Base-by-base conservation (phyloP, 306 rosid genomes). In the Rosa lucieae region DNA sequence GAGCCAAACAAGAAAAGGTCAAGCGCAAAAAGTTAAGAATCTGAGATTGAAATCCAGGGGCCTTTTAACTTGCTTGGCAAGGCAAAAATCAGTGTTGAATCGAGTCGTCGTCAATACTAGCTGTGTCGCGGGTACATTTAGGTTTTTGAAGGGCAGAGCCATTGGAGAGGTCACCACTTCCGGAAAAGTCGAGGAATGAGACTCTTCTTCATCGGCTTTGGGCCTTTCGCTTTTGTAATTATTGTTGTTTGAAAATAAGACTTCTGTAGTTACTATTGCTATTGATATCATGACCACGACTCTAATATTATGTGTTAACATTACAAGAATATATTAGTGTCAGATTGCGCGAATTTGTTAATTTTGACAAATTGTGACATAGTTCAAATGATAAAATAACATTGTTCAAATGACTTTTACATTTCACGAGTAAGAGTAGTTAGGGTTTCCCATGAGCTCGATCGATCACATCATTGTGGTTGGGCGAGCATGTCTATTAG, bases 1-100 rank as follows among this genome's bases (percentile, higher is more conserved):
- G 61, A 75, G 86, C 85, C 88, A 86, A 82, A 72, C 40, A 26
- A 72, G 20, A 51, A 15, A 11, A 55, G 67, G 68, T 11, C 42
- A 66, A n/a, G 11, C 12, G 11, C 39, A 44, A 5, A 56, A 10
- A 9, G 8, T 21, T 18, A n/a, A 37, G 48, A 13, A 5, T 48
- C 37, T 49, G 13, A 17, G 26, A 53, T 53, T 52, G 72, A 63
- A 8, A 21, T 12, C 29, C 17, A 10, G 13, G 13, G 2, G 51
- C 23, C 32, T 44, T 47, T 8, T 44, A 17, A 67, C 63, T 67
- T 43, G 42, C 62, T 43, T 26, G 74, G 21, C 42, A 72, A 61
- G 74, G 69, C 44, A 71, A 21, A 49, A 13, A 63, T 10, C 80
- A 44, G 8, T 10, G n/a, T 6, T 75, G 42, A 43, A 53, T 10